Conservation (phyloP, 1,139 yeast species). For the Taiozyma sp. region DNA sequence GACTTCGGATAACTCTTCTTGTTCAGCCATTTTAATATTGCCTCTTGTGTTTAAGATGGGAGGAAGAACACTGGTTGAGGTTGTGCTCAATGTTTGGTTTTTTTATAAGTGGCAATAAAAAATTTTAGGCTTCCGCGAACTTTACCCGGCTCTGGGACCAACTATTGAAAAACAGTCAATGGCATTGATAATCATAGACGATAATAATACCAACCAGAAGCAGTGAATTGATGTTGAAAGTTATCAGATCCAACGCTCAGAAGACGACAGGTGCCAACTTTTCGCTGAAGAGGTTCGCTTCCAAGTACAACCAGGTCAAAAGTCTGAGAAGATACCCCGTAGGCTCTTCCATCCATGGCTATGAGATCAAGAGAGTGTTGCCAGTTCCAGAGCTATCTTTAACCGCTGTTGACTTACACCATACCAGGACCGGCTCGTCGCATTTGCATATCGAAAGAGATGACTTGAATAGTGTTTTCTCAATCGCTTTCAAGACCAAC, state of each 20-base stretch:
- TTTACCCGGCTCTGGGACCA: background rate
- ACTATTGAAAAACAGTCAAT: no score
- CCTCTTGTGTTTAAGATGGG: background rate
- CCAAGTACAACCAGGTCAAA: constrained; percentile 24
- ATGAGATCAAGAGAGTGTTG: constrained; percentile 51
- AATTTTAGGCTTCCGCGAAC: background rate
- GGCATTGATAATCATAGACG: no score
- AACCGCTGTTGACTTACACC: constrained; percentile 70
- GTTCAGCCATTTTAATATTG: constrained; percentile 3
- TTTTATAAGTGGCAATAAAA: constrained; percentile 3
- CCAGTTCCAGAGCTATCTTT: constrained; percentile 79
- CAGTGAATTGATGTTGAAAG: background rate
- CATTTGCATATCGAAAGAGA: constrained; percentile 83
- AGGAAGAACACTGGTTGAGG: background rate
- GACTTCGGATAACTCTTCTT: constrained; percentile 36
- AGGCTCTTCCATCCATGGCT: constrained; percentile 62
- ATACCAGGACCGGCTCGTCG: constrained; percentile 63
- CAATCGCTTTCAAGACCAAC: constrained; percentile 86
- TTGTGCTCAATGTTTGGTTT: background rate
- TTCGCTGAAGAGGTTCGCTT: constrained; percentile 7
- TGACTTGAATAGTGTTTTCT: constrained; percentile 82
- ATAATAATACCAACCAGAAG: background rate
- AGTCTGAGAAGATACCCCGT: constrained; percentile 47
- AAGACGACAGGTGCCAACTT: background rate
- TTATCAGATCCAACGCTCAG: background rate